phyloP scores from a whole-genome alignment of 495 filamentous ascomycete species.

The Hamigera avellanea region DNA sequence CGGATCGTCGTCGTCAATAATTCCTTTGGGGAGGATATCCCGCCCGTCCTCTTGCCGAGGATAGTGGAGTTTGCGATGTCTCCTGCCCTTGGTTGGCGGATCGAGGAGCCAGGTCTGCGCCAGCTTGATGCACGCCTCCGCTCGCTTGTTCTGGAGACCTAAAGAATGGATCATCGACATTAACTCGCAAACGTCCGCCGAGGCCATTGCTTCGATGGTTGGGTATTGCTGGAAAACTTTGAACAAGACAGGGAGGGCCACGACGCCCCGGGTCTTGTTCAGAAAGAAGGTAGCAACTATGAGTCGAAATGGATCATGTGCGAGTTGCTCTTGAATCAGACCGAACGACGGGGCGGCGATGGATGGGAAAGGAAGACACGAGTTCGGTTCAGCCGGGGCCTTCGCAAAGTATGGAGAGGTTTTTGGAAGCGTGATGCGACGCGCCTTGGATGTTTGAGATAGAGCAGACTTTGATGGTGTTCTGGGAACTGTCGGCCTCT shows the following conservation, averaged over 20 bases:
- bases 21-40: constrained; percentile 41
- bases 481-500: background rate
- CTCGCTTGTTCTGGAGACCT: constrained; percentile 57
- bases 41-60: constrained; percentile 41
- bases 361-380: constrained; percentile 60
- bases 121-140: constrained; percentile 50
- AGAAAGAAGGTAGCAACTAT: constrained; percentile 72
- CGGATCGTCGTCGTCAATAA: constrained; percentile 27
- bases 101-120: constrained; percentile 58
- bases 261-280: constrained; percentile 62
- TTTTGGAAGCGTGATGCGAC: constrained; percentile 15
- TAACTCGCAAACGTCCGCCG: constrained; percentile 45
- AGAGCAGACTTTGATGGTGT: background rate
- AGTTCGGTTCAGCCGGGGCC: constrained; percentile 35
- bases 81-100: constrained; percentile 45
- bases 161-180: constrained; percentile 55
- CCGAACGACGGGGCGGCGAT: constrained; percentile 55
- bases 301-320: constrained; percentile 56
- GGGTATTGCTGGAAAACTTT: constrained; percentile 56
- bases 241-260: constrained; percentile 70
- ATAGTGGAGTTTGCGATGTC: constrained; percentile 63
- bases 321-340: constrained; percentile 72
- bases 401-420: constrained; percentile 38
- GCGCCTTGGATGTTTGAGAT: constrained; percentile 7
- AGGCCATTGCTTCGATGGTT: constrained; percentile 50